Base-by-base conservation (phyloP, 2,329 filamentous ascomycete species). In the Penicillium sclerotigenum region DNA sequence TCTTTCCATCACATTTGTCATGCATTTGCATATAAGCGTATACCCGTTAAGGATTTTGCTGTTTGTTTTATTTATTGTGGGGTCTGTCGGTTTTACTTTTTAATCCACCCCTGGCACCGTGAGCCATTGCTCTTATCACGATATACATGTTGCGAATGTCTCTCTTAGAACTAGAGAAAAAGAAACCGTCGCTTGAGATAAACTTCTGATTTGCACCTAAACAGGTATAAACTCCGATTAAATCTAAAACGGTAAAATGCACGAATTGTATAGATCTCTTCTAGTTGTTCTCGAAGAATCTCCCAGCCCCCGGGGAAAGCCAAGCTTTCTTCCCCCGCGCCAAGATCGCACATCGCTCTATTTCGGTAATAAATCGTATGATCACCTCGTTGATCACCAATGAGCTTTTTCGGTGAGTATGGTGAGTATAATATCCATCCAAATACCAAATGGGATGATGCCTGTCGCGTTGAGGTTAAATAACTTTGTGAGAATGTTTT, bases 11-110 rank as follows among this genome's bases (percentile, higher is more conserved):
- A 16, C 14, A 54, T 42, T 40, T 52, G 33, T 52, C 45, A 41
- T 56, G 60, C 61, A 64, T 56, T 57, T 63, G 60, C 61, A 59
- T 63, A 61, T 66, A 59, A 70, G 68, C 67, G 68, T 68, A 69
- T 68, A 69, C 66, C 67, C 65, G 60, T 65, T 56, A 58, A 55
- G 53, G 53, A 36, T 42, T 54, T 54, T 28, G 10, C 14, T 34
- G 37, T 50, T 50, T 51, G 26, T 52, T 60, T 58, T 49, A 28
- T 26, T 22, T 58, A 57, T 46, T 34, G 47, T 34, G 13, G 34
- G 54, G 46, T 49, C 20, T 24, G 24, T 22, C 28, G 34, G 20
- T 29, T 47, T 14, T 33, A 24, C 37, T 42, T n/a, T 26, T 26
- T 3, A 41, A 49, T 36, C 26, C 14, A 47, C 20, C 33, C 36